These are phyloP conservation scores for Pleurozium schreberi DNA, from an alignment of 225 moss, liverwort and hornwort species.

Conservation along the genomic window DNA sequence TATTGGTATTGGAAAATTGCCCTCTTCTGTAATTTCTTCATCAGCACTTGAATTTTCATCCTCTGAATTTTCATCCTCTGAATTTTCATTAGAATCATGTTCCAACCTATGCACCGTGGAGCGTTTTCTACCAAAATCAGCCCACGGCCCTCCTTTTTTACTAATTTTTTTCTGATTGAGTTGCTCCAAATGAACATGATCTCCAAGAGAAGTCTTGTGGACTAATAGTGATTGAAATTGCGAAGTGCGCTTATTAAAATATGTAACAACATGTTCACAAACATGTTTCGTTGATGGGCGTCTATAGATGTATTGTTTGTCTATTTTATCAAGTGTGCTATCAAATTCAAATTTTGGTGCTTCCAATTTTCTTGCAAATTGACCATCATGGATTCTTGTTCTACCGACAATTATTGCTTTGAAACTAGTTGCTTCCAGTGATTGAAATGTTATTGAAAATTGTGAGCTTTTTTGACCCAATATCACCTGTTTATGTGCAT, in stretches of 20 bases:
- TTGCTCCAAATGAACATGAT: constrained; percentile 31
- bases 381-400: constrained; percentile 57
- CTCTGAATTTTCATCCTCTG: not conserved
- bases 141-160: constrained; percentile 16
- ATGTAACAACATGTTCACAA: constrained; percentile 74
- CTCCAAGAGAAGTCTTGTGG: constrained; percentile 19
- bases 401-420: constrained; percentile 42
- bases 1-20: not conserved
- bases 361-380: constrained; percentile 14
- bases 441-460: constrained; percentile 53
- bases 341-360: constrained; percentile 61
- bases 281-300: constrained; percentile 65
- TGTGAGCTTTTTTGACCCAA: constrained; percentile 59
- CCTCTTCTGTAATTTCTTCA: not conserved
- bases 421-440: constrained; percentile 17
- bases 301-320: constrained; percentile 67
- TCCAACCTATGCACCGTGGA: constrained; percentile 18
- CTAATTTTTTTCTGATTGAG: not conserved
- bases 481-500: constrained; percentile 33
- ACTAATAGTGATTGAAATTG: constrained; percentile 35
- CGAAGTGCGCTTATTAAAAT: constrained; percentile 29
- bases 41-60: not conserved
- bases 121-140: constrained; percentile 1
- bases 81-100: constrained; percentile 6
- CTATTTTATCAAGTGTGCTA: constrained; percentile 32